A percentile compares a stretch with the other conserved stretches of the same genome.
These are phyloP conservation scores for Lactifluus piperatus DNA, from an alignment of 768 basidiomycete genomes.

Conservation along the genomic window DNA sequence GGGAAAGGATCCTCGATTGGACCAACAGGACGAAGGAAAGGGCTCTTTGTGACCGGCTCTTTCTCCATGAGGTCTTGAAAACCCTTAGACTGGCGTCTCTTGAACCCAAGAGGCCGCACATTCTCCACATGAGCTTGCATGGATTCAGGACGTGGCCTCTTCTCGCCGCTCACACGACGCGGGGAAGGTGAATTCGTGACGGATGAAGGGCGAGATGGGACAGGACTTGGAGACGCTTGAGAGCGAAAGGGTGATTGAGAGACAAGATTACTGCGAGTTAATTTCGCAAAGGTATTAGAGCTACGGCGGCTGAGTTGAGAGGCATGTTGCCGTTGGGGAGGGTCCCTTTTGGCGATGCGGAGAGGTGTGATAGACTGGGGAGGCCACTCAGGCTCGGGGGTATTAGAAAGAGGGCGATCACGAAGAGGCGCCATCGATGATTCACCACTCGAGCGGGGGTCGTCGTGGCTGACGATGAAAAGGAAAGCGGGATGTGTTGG, in stretches of 20 bases:
- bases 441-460: not conserved
- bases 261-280: slow-evolving; percentile 69
- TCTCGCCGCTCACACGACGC: slow-evolving; percentile 66
- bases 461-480: not conserved
- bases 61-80: slow-evolving; percentile 66
- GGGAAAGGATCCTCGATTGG: slow-evolving; percentile 23
- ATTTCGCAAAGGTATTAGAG: slow-evolving; percentile 73
- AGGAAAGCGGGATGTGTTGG: not conserved
- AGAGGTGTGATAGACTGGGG: slow-evolving; percentile 61
- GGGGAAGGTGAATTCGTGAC: slow-evolving; percentile 29
- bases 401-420: slow-evolving; percentile 53
- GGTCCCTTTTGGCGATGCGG: slow-evolving; percentile 64
- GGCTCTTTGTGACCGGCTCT: slow-evolving; percentile 77
- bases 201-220: slow-evolving; percentile 25
- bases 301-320: slow-evolving; percentile 57
- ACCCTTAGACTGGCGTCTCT: slow-evolving; percentile 66
- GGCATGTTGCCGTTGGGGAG: slow-evolving; percentile 30
- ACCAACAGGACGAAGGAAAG: slow-evolving; percentile 43
- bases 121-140: slow-evolving; percentile 67
- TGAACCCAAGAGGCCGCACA: slow-evolving; percentile 59
- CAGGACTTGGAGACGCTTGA: slow-evolving; percentile 43
- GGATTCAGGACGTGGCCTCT: slow-evolving; percentile 63
- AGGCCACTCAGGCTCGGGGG: slow-evolving; percentile 54
- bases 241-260: slow-evolving; percentile 82
- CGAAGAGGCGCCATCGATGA: slow-evolving; percentile 39